Percentiles rank a stretch among this genome's conserved stretches.
Conservation (phyloP, 257 asterid species). For the Capsicum pubescens region DNA sequence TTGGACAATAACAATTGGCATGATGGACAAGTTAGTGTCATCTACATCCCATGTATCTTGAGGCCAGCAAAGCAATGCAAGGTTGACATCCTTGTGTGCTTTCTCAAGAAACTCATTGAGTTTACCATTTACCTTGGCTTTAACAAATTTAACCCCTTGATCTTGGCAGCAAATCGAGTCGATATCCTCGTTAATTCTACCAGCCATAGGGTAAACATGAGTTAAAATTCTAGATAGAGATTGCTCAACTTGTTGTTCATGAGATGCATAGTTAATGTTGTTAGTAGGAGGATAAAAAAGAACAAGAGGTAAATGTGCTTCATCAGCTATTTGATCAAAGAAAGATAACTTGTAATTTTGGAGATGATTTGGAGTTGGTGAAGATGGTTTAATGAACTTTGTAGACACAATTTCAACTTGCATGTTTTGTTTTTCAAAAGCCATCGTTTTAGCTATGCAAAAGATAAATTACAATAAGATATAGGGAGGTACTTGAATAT, state of each 20-base stretch:
- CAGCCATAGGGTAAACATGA: not conserved
- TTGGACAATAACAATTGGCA: not conserved
- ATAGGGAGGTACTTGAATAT: no score
- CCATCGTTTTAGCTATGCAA: no score
- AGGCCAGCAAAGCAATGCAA: not conserved
- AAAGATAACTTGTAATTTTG: constrained; percentile 41
- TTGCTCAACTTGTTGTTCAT: no score
- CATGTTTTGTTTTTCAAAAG: no score
- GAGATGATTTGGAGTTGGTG: constrained; percentile 47
- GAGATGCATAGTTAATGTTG: not conserved
- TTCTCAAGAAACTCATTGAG: not conserved
- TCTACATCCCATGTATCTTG: not conserved
- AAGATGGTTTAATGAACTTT: constrained; percentile 48
- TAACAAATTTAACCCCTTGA: constrained; percentile 16
- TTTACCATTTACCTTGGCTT: constrained; percentile 27
- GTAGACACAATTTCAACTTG: not conserved
- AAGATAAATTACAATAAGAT: no score
- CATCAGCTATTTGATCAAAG: constrained; percentile 44
- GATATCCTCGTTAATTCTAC: no score
- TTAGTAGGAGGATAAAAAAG: constrained; percentile 40
- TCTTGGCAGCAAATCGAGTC: no score
- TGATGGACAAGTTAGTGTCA: not conserved
- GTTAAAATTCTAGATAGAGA: constrained; percentile 13
- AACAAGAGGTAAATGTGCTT: constrained; percentile 34
- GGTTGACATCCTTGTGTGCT: not conserved